Evolutionary conservation across 2,329 filamentous ascomycete genomes (phyloP).

Genomic region (Colletotrichum sp.): DNA sequence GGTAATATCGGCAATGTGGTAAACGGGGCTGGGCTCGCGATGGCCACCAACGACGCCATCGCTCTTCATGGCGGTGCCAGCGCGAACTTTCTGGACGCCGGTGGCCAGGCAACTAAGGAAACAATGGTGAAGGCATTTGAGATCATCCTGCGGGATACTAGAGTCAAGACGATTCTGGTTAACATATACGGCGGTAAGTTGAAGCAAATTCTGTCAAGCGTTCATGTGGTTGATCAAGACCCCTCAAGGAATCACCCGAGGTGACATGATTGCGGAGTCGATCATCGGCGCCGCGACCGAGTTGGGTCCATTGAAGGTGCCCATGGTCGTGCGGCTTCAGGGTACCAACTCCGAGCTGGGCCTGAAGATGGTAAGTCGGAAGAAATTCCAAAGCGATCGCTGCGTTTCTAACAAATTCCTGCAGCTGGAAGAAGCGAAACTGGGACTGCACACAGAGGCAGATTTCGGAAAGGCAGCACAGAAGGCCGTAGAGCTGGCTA

Average conservation of each 20-base stretch:
- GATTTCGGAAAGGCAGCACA: conserved; percentile 41
- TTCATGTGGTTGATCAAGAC: neutral
- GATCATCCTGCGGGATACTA: conserved; percentile 71
- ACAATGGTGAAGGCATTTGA: conserved; percentile 81
- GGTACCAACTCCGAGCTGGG: conserved; percentile 50
- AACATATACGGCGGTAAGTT: conserved; percentile 56
- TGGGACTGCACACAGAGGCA: conserved; percentile 41
- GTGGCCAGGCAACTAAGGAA: conserved; percentile 83
- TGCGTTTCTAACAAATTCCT: neutral
- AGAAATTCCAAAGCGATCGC: neutral
- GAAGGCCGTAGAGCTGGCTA: conserved; percentile 37
- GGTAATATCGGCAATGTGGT: conserved; percentile 81
- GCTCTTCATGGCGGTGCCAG: conserved; percentile 69
- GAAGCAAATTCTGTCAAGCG: too few species aligned
- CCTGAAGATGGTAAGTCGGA: conserved; percentile 40
- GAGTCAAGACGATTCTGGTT: conserved; percentile 71
- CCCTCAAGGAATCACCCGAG: conserved; percentile 47
- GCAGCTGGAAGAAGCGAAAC: conserved; percentile 38
- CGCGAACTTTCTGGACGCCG: conserved; percentile 88
- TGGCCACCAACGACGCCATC: conserved; percentile 89
- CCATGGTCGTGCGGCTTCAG: conserved; percentile 51
- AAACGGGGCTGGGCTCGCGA: conserved; percentile 87
- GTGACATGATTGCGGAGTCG: conserved; percentile 56
- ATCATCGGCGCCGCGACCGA: conserved; percentile 46
- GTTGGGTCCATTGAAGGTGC: conserved; percentile 40